These are phyloP conservation scores for Echites panduratus DNA, from an alignment of 257 asterid genomes.

Conservation along the genomic window DNA sequence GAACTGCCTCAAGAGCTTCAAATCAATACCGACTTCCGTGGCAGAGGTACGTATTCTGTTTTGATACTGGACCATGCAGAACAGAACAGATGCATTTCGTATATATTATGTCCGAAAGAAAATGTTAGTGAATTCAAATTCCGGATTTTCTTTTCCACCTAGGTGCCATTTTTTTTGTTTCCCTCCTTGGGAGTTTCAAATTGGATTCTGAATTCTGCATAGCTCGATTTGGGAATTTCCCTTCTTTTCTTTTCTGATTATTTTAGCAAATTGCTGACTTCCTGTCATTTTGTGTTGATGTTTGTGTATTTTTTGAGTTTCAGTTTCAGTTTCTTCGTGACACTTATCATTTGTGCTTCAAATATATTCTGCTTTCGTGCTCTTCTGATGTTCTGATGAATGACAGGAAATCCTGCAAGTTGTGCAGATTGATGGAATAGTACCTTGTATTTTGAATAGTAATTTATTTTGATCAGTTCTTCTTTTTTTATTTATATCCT, in stretches of 20 bases:
- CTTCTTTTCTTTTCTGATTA: background rate
- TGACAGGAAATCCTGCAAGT: background rate
- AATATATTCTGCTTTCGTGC: background rate
- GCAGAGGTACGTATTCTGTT: conserved; percentile 39
- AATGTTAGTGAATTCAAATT: background rate
- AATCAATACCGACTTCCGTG: conserved; percentile 53
- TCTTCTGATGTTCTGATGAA: background rate
- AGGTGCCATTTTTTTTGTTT: background rate
- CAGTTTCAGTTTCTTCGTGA: background rate
- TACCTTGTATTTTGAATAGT: too few relatives aligned
- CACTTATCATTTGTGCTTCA: background rate
- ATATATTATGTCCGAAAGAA: background rate
- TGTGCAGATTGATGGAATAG: too few relatives aligned
- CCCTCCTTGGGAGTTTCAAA: background rate
- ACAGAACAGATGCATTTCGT: background rate
- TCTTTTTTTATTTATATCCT: background rate
- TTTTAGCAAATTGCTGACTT: background rate
- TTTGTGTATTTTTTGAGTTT: background rate
- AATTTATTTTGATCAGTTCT: background rate
- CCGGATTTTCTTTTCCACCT: background rate
- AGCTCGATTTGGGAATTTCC: background rate
- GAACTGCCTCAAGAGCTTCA: conserved; percentile 79
- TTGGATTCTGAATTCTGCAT: background rate
- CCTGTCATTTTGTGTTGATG: background rate
- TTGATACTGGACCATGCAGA: conserved; percentile 16